These are phyloP conservation scores for Puccinia polysora DNA, from an alignment of 1,284 basidiomycete species.

Conservation along the genomic window DNA sequence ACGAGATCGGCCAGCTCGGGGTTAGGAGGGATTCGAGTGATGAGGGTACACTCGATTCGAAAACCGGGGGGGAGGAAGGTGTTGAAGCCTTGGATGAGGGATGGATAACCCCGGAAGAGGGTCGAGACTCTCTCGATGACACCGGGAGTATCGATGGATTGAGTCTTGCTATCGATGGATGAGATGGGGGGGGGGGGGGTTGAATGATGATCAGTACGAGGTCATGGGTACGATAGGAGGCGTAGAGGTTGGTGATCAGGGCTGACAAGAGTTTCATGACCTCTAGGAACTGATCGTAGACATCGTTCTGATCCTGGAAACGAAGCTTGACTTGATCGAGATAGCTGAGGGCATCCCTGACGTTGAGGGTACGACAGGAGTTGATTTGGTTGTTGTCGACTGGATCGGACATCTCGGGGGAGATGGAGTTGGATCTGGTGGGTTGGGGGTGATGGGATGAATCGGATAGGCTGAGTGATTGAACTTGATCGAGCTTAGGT, in stretches of 20 bases:
- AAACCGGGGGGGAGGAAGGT: conserved; percentile 54
- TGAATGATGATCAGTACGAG: no score
- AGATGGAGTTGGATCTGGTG: no score
- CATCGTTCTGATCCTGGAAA: conserved; percentile 43
- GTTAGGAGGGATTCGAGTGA: conserved; percentile 3
- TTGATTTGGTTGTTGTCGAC: no score
- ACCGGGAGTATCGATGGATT: conserved; percentile 53
- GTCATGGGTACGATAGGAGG: no score
- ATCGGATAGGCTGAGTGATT: no score
- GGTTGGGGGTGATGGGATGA: no score
- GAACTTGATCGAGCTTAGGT: no score
- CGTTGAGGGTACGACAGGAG: conserved; percentile 42
- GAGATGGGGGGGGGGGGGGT: neutral
- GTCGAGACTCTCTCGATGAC: conserved; percentile 54
- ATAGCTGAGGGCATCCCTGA: conserved; percentile 42
- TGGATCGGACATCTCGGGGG: no score
- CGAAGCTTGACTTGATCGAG: conserved; percentile 44
- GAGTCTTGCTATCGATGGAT: conserved; percentile 24
- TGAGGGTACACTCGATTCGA: conserved; percentile 52
- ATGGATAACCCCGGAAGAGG: conserved; percentile 53
- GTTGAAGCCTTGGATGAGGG: conserved; percentile 54
- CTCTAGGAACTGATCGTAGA: conserved; percentile 42
- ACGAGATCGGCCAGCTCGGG: conserved; percentile 28
- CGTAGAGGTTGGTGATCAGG: no score
- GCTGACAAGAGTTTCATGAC: conserved; percentile 44